Evolutionary conservation across 1,284 basidiomycete genomes (phyloP), one percentile per base, ranked within the genome.

Genomic region (Apiotrichum laibachii): DNA sequence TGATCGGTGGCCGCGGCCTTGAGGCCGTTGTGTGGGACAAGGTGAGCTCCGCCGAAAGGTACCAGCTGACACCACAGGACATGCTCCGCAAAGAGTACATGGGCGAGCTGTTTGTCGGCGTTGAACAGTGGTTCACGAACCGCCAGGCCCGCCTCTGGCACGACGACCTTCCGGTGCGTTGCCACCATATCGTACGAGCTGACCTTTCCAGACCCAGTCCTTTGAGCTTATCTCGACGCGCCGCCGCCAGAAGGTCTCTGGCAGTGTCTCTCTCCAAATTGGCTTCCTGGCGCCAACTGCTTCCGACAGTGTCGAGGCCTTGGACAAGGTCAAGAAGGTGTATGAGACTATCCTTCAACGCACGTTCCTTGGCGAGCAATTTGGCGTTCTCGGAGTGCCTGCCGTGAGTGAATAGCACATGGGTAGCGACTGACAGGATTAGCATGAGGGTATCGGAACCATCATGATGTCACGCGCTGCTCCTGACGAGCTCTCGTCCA

Each of bases 21-120:
- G 92, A 97, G 73, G 82, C 92, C 49, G 87, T 97, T 35, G 82
- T 92, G 0, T 98, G 94, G 94, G 92, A 95, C 78, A 92, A 90
- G 80, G 94, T 95, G 71, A 67, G 77, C 15, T 8, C 16, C 7
- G 16, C 31, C 6, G 16, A 7, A 19, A 5, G 44, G 16, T 26
- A 8, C 8, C 9, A 31, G 7, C 66, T 69, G 50, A 62, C 56
- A 5, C 18, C 8, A 15, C 58, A 77, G 75, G 77, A 80, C 52
- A 80, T 87, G 67, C 77, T 92, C 65, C 85, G 83, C 72, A 93
- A 95, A 80, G 93, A 96, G 59, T 98, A 97, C 77, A 84, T 98
- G 50, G 95, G 95, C 34, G 95, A 98, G 77, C 84, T 86, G 12
- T 84, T 86, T 1, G 72, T 97, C 9, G 83, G 85, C 0, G 73